Base-by-base conservation (phyloP, 306 rosid species). In the Citrullus mucosospermus region DNA sequence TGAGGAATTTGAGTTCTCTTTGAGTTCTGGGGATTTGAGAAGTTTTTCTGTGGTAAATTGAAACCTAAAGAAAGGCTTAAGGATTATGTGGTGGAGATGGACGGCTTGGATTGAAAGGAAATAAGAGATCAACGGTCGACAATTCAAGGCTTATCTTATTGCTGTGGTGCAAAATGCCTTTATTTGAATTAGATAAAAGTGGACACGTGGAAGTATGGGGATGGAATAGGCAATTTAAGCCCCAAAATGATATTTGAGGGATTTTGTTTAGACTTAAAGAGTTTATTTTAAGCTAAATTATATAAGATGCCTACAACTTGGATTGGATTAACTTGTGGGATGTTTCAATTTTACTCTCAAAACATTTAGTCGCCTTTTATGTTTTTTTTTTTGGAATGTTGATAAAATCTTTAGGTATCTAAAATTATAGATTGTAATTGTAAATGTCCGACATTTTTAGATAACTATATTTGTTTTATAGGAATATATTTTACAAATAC, bases 61-160 rank as follows among this genome's bases (percentile, higher is more conserved):
- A 70, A 70, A 46, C 57, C 76, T 70, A 70, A 70, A 28, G 25
- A 28, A 22, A 15, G 46, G 61, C 20, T 22, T 6, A 15, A 28
- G 77, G 77, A 30, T 73, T 28, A 51, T 73, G 77, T 30, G 61
- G 77, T 48, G 58, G 61, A 73, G 6, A 73, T 73, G 77, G 41
- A 73, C 25, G 77, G 77, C 28, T 50, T 17, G 6, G 77, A 73
- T 73, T 30, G 15, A 18, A 72, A 30, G 28, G 28, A 73, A 73
- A 73, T 73, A 16, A 15, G 20, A 16, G 22, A 73, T 73, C 28
- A 2, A 73, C 12, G 61, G 61, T 16, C 17, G 44, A 73, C 0
- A 18, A 50, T 51, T 73, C 30, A 73, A 28, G 60, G 77, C 46
- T 73, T 73, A 73, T 73, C 77, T 51, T 2, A 32, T 28, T 14